Conservation (phyloP, 768 basidiomycete genomes). For the Naganishia randhawae region DNA sequence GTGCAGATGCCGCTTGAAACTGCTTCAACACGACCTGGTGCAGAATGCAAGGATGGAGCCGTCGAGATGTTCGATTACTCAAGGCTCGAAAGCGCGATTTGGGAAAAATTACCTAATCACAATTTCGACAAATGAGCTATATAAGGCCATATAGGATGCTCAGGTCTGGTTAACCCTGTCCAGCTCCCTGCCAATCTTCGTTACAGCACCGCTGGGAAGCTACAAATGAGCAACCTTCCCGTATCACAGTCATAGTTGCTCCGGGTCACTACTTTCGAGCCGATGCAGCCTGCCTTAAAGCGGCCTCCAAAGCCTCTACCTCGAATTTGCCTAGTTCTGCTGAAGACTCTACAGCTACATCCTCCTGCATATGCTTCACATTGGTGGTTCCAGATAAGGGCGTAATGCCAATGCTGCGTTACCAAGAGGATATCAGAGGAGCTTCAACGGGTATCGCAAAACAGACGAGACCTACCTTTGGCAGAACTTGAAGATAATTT, state of each 20-base stretch:
- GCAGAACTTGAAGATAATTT: constrained; percentile 66
- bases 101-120: background rate
- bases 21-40: background rate
- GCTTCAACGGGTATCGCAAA: background rate
- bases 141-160: too few relatives aligned
- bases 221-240: background rate
- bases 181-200: too few relatives aligned
- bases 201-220: too few relatives aligned
- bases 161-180: too few relatives aligned
- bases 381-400: constrained; percentile 74
- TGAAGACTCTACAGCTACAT: constrained; percentile 50
- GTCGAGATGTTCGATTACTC: background rate
- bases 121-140: background rate
- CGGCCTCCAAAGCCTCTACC: constrained; percentile 52
- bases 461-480: constrained; percentile 51
- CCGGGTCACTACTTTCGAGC: background rate
- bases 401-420: constrained; percentile 57
- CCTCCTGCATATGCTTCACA: constrained; percentile 66
- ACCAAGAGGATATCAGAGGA: background rate
- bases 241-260: background rate
- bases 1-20: background rate
- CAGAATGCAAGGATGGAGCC: background rate
- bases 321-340: constrained; percentile 27
- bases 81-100: background rate
- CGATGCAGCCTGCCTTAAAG: constrained; percentile 65